Percentiles rank a stretch among this genome's conserved stretches.
Conservation (phyloP, 2,329 filamentous ascomycete species). For the Sordariomycetes sp. region DNA sequence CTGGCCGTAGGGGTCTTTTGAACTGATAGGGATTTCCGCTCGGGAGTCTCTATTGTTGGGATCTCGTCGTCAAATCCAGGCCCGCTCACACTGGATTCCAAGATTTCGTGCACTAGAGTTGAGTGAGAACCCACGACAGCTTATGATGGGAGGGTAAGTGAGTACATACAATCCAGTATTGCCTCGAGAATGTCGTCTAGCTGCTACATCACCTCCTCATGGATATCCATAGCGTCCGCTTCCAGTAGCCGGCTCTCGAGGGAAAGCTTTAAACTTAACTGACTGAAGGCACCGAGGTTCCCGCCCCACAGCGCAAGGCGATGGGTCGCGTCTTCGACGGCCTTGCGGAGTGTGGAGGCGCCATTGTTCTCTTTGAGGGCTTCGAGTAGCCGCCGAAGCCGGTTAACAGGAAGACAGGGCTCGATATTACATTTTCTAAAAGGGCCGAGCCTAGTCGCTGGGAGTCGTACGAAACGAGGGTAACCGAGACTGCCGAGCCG, state of each 20-base stretch:
- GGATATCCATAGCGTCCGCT: not conserved
- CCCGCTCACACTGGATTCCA: no score
- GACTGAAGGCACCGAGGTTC: slow-evolving; percentile 4
- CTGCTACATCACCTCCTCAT: slow-evolving; percentile 4
- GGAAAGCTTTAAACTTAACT: not conserved
- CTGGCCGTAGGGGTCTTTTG: not conserved
- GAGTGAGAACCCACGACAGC: no score
- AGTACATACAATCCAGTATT: not conserved
- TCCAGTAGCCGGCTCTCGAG: slow-evolving; percentile 5
- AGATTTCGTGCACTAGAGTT: no score
- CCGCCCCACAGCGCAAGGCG: slow-evolving; percentile 7
- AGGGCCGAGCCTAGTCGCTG: slow-evolving; percentile 3
- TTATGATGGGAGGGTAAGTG: no score
- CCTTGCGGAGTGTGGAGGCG: no score
- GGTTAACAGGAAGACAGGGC: slow-evolving; percentile 7
- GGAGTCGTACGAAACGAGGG: slow-evolving; percentile 2
- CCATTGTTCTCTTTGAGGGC: no score
- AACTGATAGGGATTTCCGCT: not conserved
- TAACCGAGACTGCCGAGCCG: not conserved
- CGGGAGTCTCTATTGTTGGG: not conserved
- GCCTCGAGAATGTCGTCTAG: not conserved
- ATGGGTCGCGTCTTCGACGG: slow-evolving; percentile 1
- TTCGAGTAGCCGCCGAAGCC: no score
- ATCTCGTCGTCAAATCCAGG: not conserved
- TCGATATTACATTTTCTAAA: slow-evolving; percentile 8